A percentile compares a stretch with the other conserved stretches of the same genome.
Evolutionary conservation across 2,329 filamentous ascomycete genomes (phyloP).

Genomic region (Blastomyces gilchristii): DNA sequence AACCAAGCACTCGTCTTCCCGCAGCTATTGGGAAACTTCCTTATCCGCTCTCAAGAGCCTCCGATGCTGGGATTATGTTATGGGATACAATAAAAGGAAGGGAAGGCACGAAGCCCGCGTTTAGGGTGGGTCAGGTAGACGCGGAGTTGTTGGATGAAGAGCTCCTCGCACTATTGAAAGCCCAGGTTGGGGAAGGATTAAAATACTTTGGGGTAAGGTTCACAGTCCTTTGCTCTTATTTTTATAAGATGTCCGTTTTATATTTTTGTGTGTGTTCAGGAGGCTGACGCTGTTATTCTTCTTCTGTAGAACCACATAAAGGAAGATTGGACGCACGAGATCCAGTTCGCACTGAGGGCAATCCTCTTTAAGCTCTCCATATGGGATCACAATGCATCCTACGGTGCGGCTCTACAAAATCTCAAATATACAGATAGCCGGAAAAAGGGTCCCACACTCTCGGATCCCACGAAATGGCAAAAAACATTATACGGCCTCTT

Average conservation of each 20-base stretch:
- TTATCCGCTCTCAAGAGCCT: slow-evolving; percentile 51
- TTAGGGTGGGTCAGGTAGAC: slow-evolving; percentile 91
- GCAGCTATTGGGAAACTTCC: slow-evolving; percentile 49
- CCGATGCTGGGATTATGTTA: slow-evolving; percentile 34
- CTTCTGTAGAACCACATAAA: slow-evolving; percentile 49
- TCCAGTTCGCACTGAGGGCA: slow-evolving; percentile 63
- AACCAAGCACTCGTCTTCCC: slow-evolving; percentile 40
- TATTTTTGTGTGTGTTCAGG: background rate
- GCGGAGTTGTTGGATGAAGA: slow-evolving; percentile 92
- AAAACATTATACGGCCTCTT: slow-evolving; percentile 74
- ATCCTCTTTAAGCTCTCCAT: slow-evolving; percentile 88
- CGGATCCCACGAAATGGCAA: slow-evolving; percentile 67
- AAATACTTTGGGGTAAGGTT: slow-evolving; percentile 65
- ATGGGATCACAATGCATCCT: slow-evolving; percentile 93
- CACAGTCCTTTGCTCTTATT: background rate
- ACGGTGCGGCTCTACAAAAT: slow-evolving; percentile 87
- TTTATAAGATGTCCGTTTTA: background rate
- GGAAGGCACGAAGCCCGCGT: slow-evolving; percentile 72
- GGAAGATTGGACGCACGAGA: slow-evolving; percentile 82
- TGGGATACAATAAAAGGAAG: slow-evolving; percentile 66
- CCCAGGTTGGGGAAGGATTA: slow-evolving; percentile 75
- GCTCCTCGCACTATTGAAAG: slow-evolving; percentile 71
- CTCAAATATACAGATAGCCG: slow-evolving; percentile 82
- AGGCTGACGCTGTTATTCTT: slow-evolving; percentile 8
- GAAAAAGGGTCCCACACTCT: slow-evolving; percentile 49